Evolutionary conservation across 176 grass and related monocot genomes (phyloP).

Genomic region (Raddia distichophylla): DNA sequence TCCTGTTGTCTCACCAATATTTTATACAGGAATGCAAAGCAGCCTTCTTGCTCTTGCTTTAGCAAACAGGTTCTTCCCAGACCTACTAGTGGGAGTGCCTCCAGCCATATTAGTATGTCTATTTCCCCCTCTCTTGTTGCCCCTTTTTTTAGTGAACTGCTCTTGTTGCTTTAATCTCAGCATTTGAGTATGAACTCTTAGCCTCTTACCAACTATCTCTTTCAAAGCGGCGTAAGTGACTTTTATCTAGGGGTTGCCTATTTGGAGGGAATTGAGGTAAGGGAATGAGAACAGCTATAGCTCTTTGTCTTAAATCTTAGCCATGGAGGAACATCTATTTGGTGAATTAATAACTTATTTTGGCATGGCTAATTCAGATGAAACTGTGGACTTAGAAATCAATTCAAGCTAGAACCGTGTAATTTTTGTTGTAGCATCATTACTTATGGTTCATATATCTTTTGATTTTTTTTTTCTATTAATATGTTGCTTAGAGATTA

Average conservation of each 20-base stretch:
- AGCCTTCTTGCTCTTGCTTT: conserved; percentile 98
- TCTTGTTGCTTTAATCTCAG: conserved; percentile 5
- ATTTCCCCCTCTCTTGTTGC: neutral
- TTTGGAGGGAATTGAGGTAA: too few relatives aligned
- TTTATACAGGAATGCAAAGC: conserved; percentile 89
- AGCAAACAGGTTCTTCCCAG: conserved; percentile 95
- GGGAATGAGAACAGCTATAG: neutral
- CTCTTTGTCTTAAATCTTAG: too few relatives aligned
- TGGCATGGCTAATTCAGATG: neutral
- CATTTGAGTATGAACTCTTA: neutral
- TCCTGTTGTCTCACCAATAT: conserved; percentile 44
- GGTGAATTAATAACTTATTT: conserved; percentile 2
- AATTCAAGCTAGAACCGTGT: neutral
- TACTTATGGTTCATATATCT: neutral
- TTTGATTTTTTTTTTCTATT: too few relatives aligned
- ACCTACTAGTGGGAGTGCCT: conserved; percentile 85
- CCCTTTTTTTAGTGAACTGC: neutral
- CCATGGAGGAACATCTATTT: neutral
- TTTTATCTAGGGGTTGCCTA: neutral
- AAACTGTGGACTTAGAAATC: conserved; percentile 3
- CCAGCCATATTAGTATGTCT: conserved; percentile 39
- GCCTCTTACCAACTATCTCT: neutral
- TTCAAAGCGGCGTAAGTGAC: neutral
- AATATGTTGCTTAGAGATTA: neutral
- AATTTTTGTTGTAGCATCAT: neutral